Percentiles rank a stretch among this genome's conserved stretches.
Evolutionary conservation across 164 flowering plant species (phyloP).

Genomic region (Stephania cephalantha): DNA sequence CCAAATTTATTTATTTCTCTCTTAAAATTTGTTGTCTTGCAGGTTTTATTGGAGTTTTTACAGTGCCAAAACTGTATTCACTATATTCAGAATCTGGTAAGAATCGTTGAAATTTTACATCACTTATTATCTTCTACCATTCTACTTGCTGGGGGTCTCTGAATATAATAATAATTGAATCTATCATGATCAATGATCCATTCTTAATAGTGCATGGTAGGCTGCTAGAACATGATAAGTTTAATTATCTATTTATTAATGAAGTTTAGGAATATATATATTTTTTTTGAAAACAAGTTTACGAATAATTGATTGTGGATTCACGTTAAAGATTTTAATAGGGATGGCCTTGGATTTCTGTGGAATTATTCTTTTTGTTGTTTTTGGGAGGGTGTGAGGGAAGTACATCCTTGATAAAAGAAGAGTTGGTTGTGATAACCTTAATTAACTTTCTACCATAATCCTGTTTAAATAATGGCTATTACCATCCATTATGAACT

Average conservation of each 20-base stretch:
- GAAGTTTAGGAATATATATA: not conserved
- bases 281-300: not conserved
- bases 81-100: conserved; percentile 4
- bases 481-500: not conserved
- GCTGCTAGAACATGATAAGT: not conserved
- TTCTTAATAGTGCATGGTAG: not conserved
- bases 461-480: not conserved
- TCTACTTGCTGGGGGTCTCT: not conserved
- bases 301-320: not conserved
- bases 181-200: not conserved
- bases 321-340: not conserved
- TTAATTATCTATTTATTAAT: not conserved
- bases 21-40: not conserved
- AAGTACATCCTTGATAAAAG: not conserved
- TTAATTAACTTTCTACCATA: not conserved
- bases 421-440: not conserved
- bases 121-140: not conserved
- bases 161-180: not conserved
- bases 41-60: conserved; percentile 10
- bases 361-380: not conserved
- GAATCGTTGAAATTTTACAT: not conserved
- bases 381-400: not conserved
- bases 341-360: not conserved
- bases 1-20: not conserved
- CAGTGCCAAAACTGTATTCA: conserved; percentile 3